A percentile compares a stretch with the other conserved stretches of the same genome.
Conservation (phyloP, 495 filamentous ascomycete genomes). For the Paragyromitra xinjiangensis region DNA sequence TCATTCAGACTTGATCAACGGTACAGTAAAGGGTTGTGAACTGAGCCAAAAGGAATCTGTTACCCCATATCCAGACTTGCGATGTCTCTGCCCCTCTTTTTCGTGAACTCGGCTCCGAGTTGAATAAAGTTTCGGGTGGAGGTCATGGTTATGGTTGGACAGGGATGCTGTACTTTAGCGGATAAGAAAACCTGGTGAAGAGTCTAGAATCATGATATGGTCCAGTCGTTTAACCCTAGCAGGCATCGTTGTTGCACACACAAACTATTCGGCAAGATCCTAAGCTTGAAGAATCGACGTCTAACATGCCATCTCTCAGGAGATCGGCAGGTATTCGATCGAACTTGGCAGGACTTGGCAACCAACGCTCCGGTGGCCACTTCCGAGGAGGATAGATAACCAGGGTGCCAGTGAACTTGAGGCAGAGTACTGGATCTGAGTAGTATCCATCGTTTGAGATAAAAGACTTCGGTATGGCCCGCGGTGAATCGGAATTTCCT, state of each 20-base stretch:
- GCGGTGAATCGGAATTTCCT: conserved; percentile 1
- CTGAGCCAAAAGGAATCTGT: conserved; percentile 43
- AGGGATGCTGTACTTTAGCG: conserved; percentile 15
- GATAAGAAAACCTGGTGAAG: conserved; percentile 24
- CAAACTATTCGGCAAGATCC: conserved; percentile 40
- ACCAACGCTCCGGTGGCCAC: conserved; percentile 9
- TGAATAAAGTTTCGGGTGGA: conserved; percentile 40
- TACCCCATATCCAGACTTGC: conserved; percentile 48
- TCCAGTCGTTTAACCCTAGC: conserved; percentile 12
- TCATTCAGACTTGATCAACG: conserved; percentile 45
- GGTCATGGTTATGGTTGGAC: conserved; percentile 30
- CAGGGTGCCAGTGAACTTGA: conserved; percentile 9
- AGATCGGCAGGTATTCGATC: conserved; percentile 46
- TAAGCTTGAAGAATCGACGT: conserved; percentile 33
- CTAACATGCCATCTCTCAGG: conserved; percentile 43
- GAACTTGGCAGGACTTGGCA: conserved; percentile 32
- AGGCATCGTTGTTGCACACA: conserved; percentile 30
- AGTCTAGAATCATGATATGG: conserved; percentile 28
- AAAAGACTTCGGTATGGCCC: not conserved
- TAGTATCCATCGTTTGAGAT: conserved; percentile 1
- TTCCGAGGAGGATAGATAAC: conserved; percentile 11
- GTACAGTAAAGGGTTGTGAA: conserved; percentile 38
- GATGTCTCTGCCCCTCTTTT: conserved; percentile 47
- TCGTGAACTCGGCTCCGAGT: conserved; percentile 27
- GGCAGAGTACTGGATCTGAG: conserved; percentile 11